Percentiles rank a stretch among this genome's conserved stretches.
These are phyloP conservation scores for Spongospora subterranea DNA, from an alignment of 208 protist genomes.

Conservation along the genomic window DNA sequence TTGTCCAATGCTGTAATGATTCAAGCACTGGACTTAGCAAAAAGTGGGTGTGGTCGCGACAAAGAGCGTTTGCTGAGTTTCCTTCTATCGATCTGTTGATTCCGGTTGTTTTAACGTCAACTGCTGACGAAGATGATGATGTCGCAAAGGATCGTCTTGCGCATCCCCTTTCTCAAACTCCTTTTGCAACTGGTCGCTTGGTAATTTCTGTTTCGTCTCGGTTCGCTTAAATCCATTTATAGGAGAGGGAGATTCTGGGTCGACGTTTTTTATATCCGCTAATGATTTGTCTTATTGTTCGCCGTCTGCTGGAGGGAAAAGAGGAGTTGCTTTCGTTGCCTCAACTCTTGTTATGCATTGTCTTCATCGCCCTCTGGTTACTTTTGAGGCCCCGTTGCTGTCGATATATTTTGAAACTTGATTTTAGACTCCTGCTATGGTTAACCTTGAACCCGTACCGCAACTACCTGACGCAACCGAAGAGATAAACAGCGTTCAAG, in stretches of 20 bases:
- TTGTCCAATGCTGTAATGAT: background rate
- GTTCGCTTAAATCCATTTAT: background rate
- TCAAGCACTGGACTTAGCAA: background rate
- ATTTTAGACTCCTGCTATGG: too few relatives aligned
- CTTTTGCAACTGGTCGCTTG: background rate
- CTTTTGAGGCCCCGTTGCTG: too few relatives aligned
- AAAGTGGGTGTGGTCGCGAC: background rate
- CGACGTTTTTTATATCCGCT: constrained; percentile 31
- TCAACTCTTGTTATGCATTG: background rate
- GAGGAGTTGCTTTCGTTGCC: background rate
- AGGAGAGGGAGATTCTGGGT: constrained; percentile 28
- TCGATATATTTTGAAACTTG: too few relatives aligned
- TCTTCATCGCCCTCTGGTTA: background rate
- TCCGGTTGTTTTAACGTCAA: background rate
- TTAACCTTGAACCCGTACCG: background rate
- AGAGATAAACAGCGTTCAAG: background rate
- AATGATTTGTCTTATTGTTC: constrained; percentile 3
- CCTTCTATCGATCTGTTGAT: constrained; percentile 11
- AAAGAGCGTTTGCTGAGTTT: background rate
- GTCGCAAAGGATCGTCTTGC: background rate
- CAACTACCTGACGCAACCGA: background rate
- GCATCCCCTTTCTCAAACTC: constrained; percentile 39
- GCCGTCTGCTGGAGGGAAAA: background rate
- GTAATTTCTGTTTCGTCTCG: background rate
- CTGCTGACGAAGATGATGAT: background rate